A percentile compares a stretch with the other conserved stretches of the same genome.
phyloP scores from a whole-genome alignment of 345 rosid genomes.

The Populus deltoides region DNA sequence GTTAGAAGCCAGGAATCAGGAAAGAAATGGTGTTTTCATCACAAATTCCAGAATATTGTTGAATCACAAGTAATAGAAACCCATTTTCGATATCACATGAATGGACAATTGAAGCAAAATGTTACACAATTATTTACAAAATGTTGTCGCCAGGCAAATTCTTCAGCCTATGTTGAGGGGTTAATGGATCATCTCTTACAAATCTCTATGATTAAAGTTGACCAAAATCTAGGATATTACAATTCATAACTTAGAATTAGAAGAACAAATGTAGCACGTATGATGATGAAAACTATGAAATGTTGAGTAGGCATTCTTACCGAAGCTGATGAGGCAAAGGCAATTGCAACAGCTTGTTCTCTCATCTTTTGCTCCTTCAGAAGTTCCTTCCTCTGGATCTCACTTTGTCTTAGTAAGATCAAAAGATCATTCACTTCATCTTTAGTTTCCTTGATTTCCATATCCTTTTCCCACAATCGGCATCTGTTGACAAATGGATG shows the following conservation, averaged over 20 bases:
- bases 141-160: background rate
- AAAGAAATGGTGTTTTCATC: background rate
- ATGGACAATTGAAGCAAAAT: background rate
- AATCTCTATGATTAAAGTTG: background rate
- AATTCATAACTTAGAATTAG: background rate
- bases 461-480: conserved; percentile 86
- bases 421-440: conserved; percentile 89
- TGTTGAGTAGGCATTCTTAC: conserved; percentile 35
- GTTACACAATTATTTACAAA: background rate
- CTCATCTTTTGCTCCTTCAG: conserved; percentile 74
- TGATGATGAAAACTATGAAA: background rate
- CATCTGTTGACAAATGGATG: conserved; percentile 47
- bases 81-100: background rate
- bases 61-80: background rate
- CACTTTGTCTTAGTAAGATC: conserved; percentile 66
- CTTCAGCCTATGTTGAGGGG: no score
- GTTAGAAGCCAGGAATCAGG: background rate
- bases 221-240: background rate
- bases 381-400: conserved; percentile 65
- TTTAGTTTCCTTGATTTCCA: conserved; percentile 88
- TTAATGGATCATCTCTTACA: no score
- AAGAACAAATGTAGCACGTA: background rate
- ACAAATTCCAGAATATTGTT: background rate
- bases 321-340: conserved; percentile 58
- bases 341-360: conserved; percentile 65